Conservation (phyloP, 177 flowering plant genomes). For the Vitis hybrid region DNA sequence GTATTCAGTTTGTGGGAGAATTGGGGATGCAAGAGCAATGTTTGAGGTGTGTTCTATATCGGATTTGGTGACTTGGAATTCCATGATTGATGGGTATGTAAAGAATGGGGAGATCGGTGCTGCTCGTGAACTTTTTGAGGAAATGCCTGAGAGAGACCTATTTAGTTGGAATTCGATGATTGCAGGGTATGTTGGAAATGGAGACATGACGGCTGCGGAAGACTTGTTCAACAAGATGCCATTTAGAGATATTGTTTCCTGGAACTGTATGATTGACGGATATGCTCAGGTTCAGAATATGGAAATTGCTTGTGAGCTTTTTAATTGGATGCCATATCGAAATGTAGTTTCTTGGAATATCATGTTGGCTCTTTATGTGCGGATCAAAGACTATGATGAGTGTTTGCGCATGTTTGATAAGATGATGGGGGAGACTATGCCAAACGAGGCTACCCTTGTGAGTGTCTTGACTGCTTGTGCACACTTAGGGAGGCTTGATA, state of each 20-base stretch:
- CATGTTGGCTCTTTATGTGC: conserved; percentile 54
- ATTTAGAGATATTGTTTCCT: conserved; percentile 50
- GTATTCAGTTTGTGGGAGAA: conserved; percentile 45
- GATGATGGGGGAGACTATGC: conserved; percentile 51
- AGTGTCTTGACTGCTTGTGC: conserved; percentile 76
- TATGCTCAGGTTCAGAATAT: conserved; percentile 46
- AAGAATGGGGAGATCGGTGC: conserved; percentile 52
- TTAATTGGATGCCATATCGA: conserved; percentile 43
- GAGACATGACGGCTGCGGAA: conserved; percentile 45
- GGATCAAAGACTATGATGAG: conserved; percentile 37
- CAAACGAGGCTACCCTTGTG: conserved; percentile 56
- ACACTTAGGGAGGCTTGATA: conserved; percentile 46
- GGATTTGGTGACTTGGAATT: conserved; percentile 73
- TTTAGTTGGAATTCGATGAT: conserved; percentile 68
- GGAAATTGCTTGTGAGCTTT: conserved; percentile 32
- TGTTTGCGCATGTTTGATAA: conserved; percentile 53
- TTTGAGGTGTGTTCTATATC: conserved; percentile 45
- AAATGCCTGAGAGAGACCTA: conserved; percentile 56
- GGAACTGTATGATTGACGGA: conserved; percentile 76
- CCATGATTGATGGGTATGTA: conserved; percentile 71
- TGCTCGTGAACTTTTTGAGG: conserved; percentile 54
- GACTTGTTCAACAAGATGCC: conserved; percentile 52
- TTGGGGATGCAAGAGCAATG: conserved; percentile 44
- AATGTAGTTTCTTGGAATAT: conserved; percentile 74
- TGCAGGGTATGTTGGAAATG: conserved; percentile 49